Evolutionary conservation across 2,329 filamentous ascomycete genomes (phyloP).

Genomic region (Pyrenophora teres): DNA sequence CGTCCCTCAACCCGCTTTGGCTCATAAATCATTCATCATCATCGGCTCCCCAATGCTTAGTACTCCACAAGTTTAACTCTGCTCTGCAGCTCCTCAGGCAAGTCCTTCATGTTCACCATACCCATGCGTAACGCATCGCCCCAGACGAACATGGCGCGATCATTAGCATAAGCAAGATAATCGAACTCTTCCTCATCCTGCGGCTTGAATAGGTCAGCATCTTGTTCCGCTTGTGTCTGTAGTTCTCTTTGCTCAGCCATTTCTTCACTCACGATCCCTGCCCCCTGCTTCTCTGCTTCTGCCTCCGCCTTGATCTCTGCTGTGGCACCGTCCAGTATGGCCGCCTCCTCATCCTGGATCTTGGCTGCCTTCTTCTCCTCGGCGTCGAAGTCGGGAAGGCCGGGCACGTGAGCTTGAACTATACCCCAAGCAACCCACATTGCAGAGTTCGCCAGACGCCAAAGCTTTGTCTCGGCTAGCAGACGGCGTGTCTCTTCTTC

Average conservation of each 20-base stretch:
- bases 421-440: slow-evolving; percentile 97
- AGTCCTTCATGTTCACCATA: slow-evolving; percentile 72
- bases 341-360: slow-evolving; percentile 23
- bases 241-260: slow-evolving; percentile 28
- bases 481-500: slow-evolving; percentile 73
- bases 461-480: slow-evolving; percentile 78
- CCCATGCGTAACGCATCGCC: slow-evolving; percentile 82
- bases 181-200: slow-evolving; percentile 77
- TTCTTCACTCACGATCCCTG: slow-evolving; percentile 34
- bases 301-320: slow-evolving; percentile 26
- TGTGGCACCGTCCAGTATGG: slow-evolving; percentile 35
- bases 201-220: slow-evolving; percentile 51
- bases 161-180: slow-evolving; percentile 88
- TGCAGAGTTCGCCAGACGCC: slow-evolving; percentile 85
- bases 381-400: slow-evolving; percentile 61
- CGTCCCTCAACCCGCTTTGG: too few relatives aligned
- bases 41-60: slow-evolving; percentile 38
- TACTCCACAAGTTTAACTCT: slow-evolving; percentile 73
- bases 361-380: slow-evolving; percentile 20
- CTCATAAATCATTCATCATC: neutral
- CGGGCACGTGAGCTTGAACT: slow-evolving; percentile 87
- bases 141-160: slow-evolving; percentile 92
- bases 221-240: slow-evolving; percentile 30
- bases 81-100: slow-evolving; percentile 69
- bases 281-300: slow-evolving; percentile 23